Conservation (phyloP, 805 yeast species). For the Priceomyces fermenticarens region DNA sequence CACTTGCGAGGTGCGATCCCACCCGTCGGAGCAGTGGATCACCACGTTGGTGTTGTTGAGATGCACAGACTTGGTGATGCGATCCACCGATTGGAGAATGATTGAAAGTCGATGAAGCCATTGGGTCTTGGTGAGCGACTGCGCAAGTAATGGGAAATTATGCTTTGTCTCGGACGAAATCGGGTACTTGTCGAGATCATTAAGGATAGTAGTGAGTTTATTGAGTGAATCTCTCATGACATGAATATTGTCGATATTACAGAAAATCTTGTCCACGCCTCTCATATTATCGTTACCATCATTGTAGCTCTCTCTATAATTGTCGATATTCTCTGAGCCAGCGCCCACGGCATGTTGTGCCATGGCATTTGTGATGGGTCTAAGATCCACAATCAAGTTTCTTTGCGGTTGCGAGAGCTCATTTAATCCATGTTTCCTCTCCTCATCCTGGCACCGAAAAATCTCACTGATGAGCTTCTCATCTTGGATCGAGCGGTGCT, state of each 20-base stretch:
- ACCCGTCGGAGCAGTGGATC: constrained; percentile 96
- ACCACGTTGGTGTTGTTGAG: constrained; percentile 78
- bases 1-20: constrained; percentile 96
- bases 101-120: constrained; percentile 77
- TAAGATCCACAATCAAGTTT: constrained; percentile 80
- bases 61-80: constrained; percentile 77
- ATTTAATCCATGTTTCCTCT: constrained; percentile 15
- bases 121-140: constrained; percentile 58
- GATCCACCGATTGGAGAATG: constrained; percentile 70
- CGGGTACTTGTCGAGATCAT: constrained; percentile 64
- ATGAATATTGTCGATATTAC: constrained; percentile 94
- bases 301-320: constrained; percentile 51
- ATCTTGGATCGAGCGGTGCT: constrained; percentile 86
- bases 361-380: constrained; percentile 92
- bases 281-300: constrained; percentile 8
- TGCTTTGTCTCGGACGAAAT: constrained; percentile 10
- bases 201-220: constrained; percentile 58
- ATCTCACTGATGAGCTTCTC: constrained; percentile 77
- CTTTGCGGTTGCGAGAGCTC: constrained; percentile 40
- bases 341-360: constrained; percentile 97
- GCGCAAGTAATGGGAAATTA: constrained; percentile 35
- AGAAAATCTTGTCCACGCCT: constrained; percentile 64
- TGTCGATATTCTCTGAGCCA: constrained; percentile 92
- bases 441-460: constrained; percentile 54
- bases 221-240: constrained; percentile 84